Conservation (phyloP, 129 eudicot species). For the Glebionis coronaria region DNA sequence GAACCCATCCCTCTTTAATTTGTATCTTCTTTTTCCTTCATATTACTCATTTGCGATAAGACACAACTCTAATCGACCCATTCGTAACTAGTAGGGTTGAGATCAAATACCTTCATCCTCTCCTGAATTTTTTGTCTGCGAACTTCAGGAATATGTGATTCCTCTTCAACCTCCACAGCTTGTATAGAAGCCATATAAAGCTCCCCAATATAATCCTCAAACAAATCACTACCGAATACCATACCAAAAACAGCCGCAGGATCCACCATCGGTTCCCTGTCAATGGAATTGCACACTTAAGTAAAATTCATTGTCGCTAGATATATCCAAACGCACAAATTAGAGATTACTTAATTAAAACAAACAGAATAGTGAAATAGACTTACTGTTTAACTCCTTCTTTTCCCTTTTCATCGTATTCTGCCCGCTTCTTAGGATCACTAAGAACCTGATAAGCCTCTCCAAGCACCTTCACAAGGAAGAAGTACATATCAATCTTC, state of each 20-base stretch:
- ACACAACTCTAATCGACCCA: neutral
- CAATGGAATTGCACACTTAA: no score
- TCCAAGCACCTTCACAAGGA: conserved; percentile 60
- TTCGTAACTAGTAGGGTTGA: neutral
- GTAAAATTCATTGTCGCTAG: no score
- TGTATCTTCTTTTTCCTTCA: neutral
- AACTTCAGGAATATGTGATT: conserved; percentile 48
- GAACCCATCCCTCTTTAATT: neutral
- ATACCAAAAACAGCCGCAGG: conserved; percentile 88
- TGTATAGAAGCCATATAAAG: conserved; percentile 63
- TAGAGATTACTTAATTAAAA: no score
- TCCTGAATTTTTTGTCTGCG: conserved; percentile 57
- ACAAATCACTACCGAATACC: conserved; percentile 80
- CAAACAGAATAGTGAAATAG: neutral
- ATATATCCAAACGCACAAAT: no score
- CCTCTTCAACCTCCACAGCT: conserved; percentile 58
- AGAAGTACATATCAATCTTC: conserved; percentile 4
- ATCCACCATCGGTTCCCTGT: conserved; percentile 81
- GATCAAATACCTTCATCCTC: conserved; percentile 61
- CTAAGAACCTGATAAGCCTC: conserved; percentile 96
- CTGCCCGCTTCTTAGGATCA: conserved; percentile 87
- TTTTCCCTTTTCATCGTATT: conserved; percentile 75
- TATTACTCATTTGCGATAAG: neutral
- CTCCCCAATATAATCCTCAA: conserved; percentile 81
- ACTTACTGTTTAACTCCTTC: conserved; percentile 61